Evolutionary conservation across 805 yeast species (phyloP), one percentile per base, ranked within the genome.

Genomic region (Schizosaccharomyces octosporus): DNA sequence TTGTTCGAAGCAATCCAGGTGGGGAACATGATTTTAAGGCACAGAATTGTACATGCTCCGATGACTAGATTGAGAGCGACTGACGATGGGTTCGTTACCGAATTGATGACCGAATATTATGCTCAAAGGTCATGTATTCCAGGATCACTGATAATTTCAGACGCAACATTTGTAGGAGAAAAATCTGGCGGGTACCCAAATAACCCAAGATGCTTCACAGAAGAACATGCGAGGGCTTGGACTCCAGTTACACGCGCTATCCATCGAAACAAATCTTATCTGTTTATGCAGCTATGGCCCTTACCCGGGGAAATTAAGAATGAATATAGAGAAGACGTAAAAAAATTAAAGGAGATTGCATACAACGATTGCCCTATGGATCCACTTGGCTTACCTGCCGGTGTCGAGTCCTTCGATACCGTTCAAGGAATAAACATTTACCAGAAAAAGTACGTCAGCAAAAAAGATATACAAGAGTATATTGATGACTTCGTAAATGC

Each of bases 221-320:
- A 84, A 68, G 88, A 84, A 66, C 90, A 85, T 66, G 78, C 87
- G 57, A 90, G 84, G 72, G 93, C 88, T 0, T 87, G 95, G 95
- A 72, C 72, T 63, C 66, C 67, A 57, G 72, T 79, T 41, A 69
- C 69, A 39, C 75, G 76, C 11, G 51, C 51, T 45, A 24, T 45
- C 27, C 51, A 45, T 13, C 21, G 27, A 45, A 45, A 45, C 17
- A 45, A 45, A 45, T 45, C 51, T 9, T 45, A 19, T 45, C 11
- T 45, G 24, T 45, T 45, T 45, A 45, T 45, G 21, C 51, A 45
- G 17, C 17, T 45, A 1, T 45, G 51, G 51, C 51, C 51, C 11
- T 17, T 45, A 7, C 51, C 51, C 11, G 51, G 51, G 4, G 51
- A 45, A n/a, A n/a, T 45, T 13, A 45, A 45, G 13, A 24, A 45